phyloP scores from a whole-genome alignment of 1,284 basidiomycete species.

The Clitocybe nebularis region DNA sequence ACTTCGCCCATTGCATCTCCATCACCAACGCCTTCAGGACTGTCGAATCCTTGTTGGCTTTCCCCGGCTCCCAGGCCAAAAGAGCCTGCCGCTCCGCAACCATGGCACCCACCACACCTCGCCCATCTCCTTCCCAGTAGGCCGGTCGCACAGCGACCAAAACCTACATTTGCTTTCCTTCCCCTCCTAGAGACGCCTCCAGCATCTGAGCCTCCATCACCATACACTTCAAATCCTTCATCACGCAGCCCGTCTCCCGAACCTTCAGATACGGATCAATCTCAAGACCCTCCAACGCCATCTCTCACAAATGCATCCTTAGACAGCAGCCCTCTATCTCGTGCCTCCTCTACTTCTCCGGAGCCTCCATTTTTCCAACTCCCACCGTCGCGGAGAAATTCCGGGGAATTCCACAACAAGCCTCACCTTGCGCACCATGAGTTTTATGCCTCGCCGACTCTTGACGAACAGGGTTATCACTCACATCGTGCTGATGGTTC shows the following conservation, averaged over 20 bases:
- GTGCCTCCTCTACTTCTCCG: slow-evolving; percentile 30
- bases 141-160: slow-evolving; percentile 21
- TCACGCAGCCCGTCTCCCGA: slow-evolving; percentile 19
- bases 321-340: slow-evolving; percentile 32
- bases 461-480: background rate
- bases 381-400: slow-evolving; percentile 9
- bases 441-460: background rate
- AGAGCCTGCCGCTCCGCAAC: slow-evolving; percentile 6
- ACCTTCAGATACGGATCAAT: slow-evolving; percentile 22
- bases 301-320: slow-evolving; percentile 35
- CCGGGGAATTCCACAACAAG: background rate
- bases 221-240: slow-evolving; percentile 16
- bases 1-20: slow-evolving; percentile 8
- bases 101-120: slow-evolving; percentile 24
- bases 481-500: background rate
- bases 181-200: slow-evolving; percentile 37
- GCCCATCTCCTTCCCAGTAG: slow-evolving; percentile 25
- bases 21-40: slow-evolving; percentile 1
- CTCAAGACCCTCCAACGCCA: slow-evolving; percentile 32
- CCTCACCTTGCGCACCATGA: background rate
- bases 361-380: slow-evolving; percentile 24
- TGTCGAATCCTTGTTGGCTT: slow-evolving; percentile 1
- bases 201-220: slow-evolving; percentile 14
- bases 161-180: slow-evolving; percentile 34
- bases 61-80: slow-evolving; percentile 12